Base-by-base conservation (phyloP, 495 filamentous ascomycete genomes). In the Xanthoparmelia taractica region DNA sequence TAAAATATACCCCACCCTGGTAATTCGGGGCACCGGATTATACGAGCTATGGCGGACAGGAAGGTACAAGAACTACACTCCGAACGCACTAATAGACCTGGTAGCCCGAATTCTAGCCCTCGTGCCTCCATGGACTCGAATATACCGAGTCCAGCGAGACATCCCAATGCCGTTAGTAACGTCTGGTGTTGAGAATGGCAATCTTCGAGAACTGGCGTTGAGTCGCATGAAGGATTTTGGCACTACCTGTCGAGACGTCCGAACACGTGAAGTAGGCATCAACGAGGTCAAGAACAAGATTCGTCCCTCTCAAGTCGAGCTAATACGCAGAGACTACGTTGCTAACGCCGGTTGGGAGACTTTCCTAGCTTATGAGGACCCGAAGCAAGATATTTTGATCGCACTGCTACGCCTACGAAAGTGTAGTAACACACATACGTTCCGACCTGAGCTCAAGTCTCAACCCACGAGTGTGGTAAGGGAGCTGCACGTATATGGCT, bases 251-350 rank as follows among this genome's bases (percentile, higher is more conserved):
- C 91, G 94, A 63, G 94, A 98, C 69, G 95, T 98, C n/a, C 88
- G 94, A 18, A 97, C 94, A 3, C 86, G 94, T 56, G 94, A 98
- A 77, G 94, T 98, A 60, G 94, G 94, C 57, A 90, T 98, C 76
- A 97, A 97, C 72, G 94, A 98, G 75, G 92, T 98, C 63, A 97
- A 97, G 76, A 85, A 98, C 77, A 97, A 96, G 79, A 96, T 97
- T 67, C 84, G 94, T 11, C 94, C 94, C 0, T 92, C 90, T 63
- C 94, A 98, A 75, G 89, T 98, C 61, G 94, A 98, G 79, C 86
- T 97, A 41, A 86, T 97, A n/a, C 88, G 94, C 34, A 84, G 94
- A 52, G 94, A 98, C 77, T 98, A 98, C 72, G 80, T 85, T 0
- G 94, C 94, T 60, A 98, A 97, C 71, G 90, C 87, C 27, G 95